Conservation (phyloP, 2,329 filamentous ascomycete genomes). For the Pseudogymnoascus sp. region DNA sequence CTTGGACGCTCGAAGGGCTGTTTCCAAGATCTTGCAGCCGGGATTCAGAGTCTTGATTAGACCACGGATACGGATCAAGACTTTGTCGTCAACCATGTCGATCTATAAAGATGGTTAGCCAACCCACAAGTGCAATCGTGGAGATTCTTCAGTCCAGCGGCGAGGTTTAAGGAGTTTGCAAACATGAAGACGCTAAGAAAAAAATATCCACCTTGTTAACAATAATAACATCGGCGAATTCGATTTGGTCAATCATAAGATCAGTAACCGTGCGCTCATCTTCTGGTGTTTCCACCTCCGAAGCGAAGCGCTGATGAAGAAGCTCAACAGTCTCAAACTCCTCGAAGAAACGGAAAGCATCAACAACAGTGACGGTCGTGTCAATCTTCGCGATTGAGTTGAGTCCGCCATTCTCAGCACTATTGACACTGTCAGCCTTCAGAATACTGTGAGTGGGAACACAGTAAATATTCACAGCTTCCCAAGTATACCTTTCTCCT, state of each 20-base stretch:
- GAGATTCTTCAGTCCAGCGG: neutral
- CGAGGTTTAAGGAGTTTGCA: neutral
- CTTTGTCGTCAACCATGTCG: constrained; percentile 30
- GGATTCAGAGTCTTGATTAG: constrained; percentile 58
- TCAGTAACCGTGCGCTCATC: constrained; percentile 69
- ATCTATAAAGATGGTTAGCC: constrained; percentile 24
- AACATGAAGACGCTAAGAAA: neutral
- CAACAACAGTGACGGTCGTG: constrained; percentile 65
- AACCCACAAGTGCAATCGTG: neutral
- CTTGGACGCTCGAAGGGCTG: constrained; percentile 47
- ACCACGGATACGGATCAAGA: constrained; percentile 40
- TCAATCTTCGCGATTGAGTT: constrained; percentile 60
- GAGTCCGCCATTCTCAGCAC: constrained; percentile 52
- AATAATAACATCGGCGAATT: constrained; percentile 67
- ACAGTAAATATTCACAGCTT: constrained; percentile 13
- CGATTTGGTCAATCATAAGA: constrained; percentile 69
- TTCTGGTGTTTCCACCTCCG: constrained; percentile 54
- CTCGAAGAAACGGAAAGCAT: constrained; percentile 64
- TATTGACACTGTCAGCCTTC: constrained; percentile 18
- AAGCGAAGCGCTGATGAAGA: constrained; percentile 51
- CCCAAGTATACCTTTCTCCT: constrained; percentile 3
- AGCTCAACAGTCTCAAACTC: constrained; percentile 66
- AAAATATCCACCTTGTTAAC: constrained; percentile 61
- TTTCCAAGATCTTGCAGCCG: constrained; percentile 55
- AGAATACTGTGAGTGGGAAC: constrained; percentile 11